Conservation (phyloP, 352 stramenopile species). For the Phytophthora pistaciae region DNA sequence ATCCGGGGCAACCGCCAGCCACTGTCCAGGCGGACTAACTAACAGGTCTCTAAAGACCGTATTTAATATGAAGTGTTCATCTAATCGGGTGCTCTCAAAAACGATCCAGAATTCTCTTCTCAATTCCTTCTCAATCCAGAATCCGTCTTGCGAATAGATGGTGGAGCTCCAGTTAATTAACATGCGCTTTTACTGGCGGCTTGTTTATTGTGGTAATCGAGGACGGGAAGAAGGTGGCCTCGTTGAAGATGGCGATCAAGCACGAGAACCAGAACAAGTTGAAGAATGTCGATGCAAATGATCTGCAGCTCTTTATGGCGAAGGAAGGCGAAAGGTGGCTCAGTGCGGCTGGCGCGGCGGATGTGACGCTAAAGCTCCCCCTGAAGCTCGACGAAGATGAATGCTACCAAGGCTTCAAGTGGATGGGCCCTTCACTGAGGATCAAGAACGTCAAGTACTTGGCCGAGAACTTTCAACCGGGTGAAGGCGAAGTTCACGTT, state of each 20-base stretch:
- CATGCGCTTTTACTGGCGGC: background rate
- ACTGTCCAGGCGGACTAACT: slow-evolving; percentile 36
- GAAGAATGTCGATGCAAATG: background rate
- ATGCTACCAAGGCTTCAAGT: background rate
- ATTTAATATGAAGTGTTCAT: slow-evolving; percentile 36
- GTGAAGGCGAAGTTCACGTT: background rate
- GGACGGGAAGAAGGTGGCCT: background rate
- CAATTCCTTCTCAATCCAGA: background rate
- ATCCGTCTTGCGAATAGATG: background rate
- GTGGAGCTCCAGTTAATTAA: background rate
- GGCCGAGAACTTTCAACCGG: background rate
- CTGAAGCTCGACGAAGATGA: background rate
- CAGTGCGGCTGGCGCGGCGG: too few relatives aligned
- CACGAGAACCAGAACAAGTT: background rate
- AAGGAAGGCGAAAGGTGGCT: background rate
- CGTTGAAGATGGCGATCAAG: background rate
- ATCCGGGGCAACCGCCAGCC: slow-evolving; percentile 6
- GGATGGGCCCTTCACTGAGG: background rate
- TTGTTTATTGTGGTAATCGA: background rate
- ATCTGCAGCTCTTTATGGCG: background rate
- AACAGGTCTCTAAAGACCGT: slow-evolving; percentile 34
- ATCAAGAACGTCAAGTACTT: background rate
- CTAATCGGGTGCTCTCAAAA: too few relatives aligned
- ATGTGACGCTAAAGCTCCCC: too few relatives aligned
- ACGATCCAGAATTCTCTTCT: background rate